A percentile compares a stretch with the other conserved stretches of the same genome.
These are phyloP conservation scores for Basipetospora sp. DNA, from an alignment of 2,329 filamentous ascomycete genomes.

Conservation along the genomic window DNA sequence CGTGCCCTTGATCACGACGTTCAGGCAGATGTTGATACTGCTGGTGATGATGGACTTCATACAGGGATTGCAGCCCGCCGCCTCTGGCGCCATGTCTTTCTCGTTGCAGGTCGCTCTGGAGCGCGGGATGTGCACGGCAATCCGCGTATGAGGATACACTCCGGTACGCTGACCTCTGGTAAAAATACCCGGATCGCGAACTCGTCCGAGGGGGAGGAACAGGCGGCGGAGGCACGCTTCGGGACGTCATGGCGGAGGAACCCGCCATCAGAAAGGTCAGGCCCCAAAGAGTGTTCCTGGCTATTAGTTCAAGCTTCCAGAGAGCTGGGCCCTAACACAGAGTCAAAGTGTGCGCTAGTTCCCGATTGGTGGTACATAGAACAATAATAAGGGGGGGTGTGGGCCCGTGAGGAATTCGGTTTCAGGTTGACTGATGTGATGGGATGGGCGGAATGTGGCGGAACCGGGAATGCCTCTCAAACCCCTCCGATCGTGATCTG, in stretches of 20 bases:
- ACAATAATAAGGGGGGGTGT: background rate
- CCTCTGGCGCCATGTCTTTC: too few species aligned
- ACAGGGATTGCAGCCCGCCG: too few species aligned
- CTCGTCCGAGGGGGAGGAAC: background rate
- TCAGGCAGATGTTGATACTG: too few species aligned
- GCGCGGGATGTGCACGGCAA: background rate
- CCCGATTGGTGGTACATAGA: background rate
- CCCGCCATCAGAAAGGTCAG: background rate
- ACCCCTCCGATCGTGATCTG: too few species aligned
- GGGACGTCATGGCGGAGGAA: background rate
- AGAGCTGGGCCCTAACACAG: too few species aligned
- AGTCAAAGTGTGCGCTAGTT: background rate
- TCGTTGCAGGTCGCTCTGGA: background rate
- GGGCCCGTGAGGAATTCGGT: background rate
- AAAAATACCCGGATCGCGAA: background rate
- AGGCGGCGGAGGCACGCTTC: background rate
- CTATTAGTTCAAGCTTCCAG: too few species aligned
- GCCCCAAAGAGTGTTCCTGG: too few species aligned
- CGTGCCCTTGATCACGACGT: too few species aligned
- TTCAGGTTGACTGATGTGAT: slow-evolving; percentile 1
- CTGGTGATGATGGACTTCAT: too few species aligned
- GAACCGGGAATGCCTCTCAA: background rate
- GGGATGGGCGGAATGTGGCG: background rate
- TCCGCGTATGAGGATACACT: background rate
- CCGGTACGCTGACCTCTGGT: background rate